phyloP scores from a whole-genome alignment of 371 early-diverging fungal genomes.

The Rhizopus stolonifer region DNA sequence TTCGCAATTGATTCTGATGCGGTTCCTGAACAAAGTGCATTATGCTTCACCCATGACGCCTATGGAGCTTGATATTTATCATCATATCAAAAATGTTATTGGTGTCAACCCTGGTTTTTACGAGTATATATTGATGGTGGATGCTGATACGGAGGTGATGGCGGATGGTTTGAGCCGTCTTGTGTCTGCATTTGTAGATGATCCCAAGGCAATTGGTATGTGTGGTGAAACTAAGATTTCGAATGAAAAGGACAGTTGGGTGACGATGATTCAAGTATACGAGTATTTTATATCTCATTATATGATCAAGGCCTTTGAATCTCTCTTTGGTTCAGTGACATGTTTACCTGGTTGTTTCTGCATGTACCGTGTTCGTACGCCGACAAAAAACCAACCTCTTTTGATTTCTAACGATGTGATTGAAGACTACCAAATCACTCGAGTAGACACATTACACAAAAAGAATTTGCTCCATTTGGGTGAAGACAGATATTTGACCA shows the following conservation, averaged over 20 bases:
- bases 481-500: constrained; percentile 94
- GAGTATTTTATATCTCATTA: constrained; percentile 99
- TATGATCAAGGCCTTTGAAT: constrained; percentile 97
- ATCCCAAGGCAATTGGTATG: constrained; percentile 81
- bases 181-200: constrained; percentile 79
- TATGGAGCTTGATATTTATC: constrained; percentile 88
- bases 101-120: constrained; percentile 74
- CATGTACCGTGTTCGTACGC: constrained; percentile 89
- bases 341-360: constrained; percentile 95
- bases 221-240: constrained; percentile 92
- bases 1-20: constrained; percentile 97
- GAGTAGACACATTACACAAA: constrained; percentile 97
- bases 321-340: constrained; percentile 80
- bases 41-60: constrained; percentile 84
- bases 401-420: constrained; percentile 88
- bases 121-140: constrained; percentile 94
- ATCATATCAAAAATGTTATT: constrained; percentile 78
- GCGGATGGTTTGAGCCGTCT: constrained; percentile 76
- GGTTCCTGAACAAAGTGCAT: constrained; percentile 94
- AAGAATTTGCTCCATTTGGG: constrained; percentile 86
- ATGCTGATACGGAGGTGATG: constrained; percentile 90
- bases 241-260: constrained; percentile 67
- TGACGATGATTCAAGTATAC: constrained; percentile 97
- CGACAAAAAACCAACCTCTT: constrained; percentile 81
- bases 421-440: constrained; percentile 92